Percentiles rank a stretch among this genome's conserved stretches.
phyloP scores from a whole-genome alignment of 768 basidiomycete species.

The Serendipita sp. region DNA sequence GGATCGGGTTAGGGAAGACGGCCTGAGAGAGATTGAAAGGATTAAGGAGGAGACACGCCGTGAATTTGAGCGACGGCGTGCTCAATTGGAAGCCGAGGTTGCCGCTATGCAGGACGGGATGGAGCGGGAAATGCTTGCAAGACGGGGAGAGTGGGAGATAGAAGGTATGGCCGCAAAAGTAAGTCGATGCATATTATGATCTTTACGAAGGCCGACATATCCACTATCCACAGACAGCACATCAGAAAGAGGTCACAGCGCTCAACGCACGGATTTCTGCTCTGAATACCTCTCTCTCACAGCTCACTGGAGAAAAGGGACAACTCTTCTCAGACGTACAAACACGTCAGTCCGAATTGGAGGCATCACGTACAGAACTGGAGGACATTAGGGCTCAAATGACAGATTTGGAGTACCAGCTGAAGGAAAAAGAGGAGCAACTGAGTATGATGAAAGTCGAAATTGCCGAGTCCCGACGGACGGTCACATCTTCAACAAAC shows the following conservation, averaged over 20 bases:
- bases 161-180: conserved; percentile 67
- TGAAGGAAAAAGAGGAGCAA: conserved; percentile 66
- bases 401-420: conserved; percentile 73
- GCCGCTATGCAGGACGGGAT: conserved; percentile 41
- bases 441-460: conserved; percentile 57
- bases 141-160: conserved; percentile 60
- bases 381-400: conserved; percentile 64
- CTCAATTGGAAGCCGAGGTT: conserved; percentile 62
- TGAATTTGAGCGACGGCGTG: conserved; percentile 30
- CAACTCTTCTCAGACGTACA: conserved; percentile 76
- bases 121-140: conserved; percentile 55
- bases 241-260: conserved; percentile 47
- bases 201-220: not conserved
- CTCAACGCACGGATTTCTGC: conserved; percentile 48
- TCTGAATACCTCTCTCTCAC: conserved; percentile 56
- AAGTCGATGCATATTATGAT: conserved; percentile 12
- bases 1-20: conserved; percentile 41
- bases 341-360: conserved; percentile 75
- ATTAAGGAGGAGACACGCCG: conserved; percentile 20
- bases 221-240: conserved; percentile 34
- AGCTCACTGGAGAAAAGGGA: conserved; percentile 59
- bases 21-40: conserved; percentile 42
- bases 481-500: conserved; percentile 26
- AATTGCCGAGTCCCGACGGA: conserved; percentile 43
- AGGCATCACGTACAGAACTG: conserved; percentile 61